phyloP scores from a whole-genome alignment of 345 rosid genomes.

The Dipteronia dyeriana region DNA sequence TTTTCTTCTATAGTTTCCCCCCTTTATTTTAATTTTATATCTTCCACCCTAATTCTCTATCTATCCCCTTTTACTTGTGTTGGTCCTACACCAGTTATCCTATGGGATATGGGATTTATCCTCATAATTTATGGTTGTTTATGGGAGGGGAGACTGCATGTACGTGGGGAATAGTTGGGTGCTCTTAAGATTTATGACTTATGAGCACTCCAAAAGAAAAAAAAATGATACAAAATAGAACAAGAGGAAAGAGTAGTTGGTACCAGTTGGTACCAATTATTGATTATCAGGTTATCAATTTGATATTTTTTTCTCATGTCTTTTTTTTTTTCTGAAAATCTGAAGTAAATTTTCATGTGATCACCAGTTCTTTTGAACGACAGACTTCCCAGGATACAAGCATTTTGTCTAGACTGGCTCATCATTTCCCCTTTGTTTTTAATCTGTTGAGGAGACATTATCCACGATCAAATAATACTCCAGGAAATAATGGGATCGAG shows the following conservation, averaged over 20 bases:
- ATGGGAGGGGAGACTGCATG: slow-evolving; percentile 3
- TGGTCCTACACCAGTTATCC: too few species aligned
- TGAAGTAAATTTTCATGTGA: slow-evolving; percentile 29
- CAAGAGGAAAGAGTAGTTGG: neutral
- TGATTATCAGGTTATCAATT: slow-evolving; percentile 15
- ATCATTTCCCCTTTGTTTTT: slow-evolving; percentile 61
- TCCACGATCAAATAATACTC: slow-evolving; percentile 31
- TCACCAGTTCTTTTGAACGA: slow-evolving; percentile 44
- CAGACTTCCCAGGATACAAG: slow-evolving; percentile 39
- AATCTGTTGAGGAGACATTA: slow-evolving; percentile 47
- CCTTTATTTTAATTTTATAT: too few species aligned
- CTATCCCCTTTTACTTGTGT: too few species aligned
- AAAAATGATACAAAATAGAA: neutral
- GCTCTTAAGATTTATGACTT: neutral
- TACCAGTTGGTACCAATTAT: neutral
- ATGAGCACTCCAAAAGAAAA: slow-evolving; percentile 7
- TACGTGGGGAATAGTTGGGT: neutral
- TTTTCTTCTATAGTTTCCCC: too few species aligned
- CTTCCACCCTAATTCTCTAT: too few species aligned
- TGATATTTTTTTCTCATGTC: neutral
- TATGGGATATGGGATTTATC: neutral
- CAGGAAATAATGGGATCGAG: slow-evolving; percentile 30
- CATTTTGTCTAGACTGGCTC: slow-evolving; percentile 67
- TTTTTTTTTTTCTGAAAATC: slow-evolving; percentile 14
- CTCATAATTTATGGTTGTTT: neutral